These are phyloP conservation scores for Gryganskiella cystojenkinii DNA, from an alignment of 192 early-diverging fungal genomes.

Conservation along the genomic window DNA sequence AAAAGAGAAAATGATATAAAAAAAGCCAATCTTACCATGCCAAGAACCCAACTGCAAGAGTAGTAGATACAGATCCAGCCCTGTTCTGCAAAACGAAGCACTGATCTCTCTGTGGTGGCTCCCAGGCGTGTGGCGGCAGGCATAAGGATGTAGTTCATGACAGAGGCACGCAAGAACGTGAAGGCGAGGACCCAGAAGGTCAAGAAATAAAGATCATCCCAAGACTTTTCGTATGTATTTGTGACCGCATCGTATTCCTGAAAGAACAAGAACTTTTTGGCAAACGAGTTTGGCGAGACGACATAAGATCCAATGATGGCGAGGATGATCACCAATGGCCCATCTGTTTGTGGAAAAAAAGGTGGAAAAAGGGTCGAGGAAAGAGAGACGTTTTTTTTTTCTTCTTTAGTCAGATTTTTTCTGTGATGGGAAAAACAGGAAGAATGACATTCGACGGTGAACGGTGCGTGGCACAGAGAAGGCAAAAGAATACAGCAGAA, in stretches of 20 bases:
- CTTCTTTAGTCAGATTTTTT: too few species aligned
- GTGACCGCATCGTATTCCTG: constrained; percentile 34
- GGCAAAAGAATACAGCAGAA: not conserved
- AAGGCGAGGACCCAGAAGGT: constrained; percentile 70
- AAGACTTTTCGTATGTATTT: constrained; percentile 58
- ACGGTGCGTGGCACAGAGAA: not conserved
- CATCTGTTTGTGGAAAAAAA: constrained; percentile 13
- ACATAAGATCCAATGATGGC: constrained; percentile 25
- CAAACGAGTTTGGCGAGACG: constrained; percentile 32
- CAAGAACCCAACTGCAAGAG: constrained; percentile 68
- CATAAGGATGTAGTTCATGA: constrained; percentile 64
- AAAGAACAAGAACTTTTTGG: constrained; percentile 52
- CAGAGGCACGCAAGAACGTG: constrained; percentile 67
- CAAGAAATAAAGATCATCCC: constrained; percentile 71
- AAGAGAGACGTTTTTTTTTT: too few species aligned
- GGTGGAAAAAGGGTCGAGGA: too few species aligned
- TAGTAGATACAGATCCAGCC: constrained; percentile 80
- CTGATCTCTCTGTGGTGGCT: constrained; percentile 32
- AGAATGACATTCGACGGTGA: not conserved
- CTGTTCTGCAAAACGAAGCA: constrained; percentile 75
- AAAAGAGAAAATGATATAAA: not conserved
- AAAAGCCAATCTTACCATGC: constrained; percentile 67
- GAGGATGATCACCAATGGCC: constrained; percentile 34
- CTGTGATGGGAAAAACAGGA: not conserved
- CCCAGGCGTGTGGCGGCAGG: constrained; percentile 54